Conservation (phyloP, 495 filamentous ascomycete genomes). For the Margaritispora aquatica region DNA sequence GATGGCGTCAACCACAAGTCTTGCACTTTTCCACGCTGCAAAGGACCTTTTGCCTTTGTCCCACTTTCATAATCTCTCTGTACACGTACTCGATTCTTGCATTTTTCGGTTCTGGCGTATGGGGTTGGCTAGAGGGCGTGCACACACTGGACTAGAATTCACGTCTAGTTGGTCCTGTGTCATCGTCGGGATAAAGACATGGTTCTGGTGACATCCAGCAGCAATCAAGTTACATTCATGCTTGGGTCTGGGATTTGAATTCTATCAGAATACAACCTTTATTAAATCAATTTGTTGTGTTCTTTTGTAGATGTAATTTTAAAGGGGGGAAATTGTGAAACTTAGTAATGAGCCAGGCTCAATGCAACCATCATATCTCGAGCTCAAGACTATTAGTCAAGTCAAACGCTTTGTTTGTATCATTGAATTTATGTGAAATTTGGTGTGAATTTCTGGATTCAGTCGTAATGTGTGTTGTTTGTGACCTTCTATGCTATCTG, state of each 20-base stretch:
- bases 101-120: constrained; percentile 1
- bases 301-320: constrained; percentile 9
- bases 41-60: no score
- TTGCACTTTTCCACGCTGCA: no score
- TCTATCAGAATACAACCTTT: background rate
- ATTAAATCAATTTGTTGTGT: no score
- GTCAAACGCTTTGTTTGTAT: constrained; percentile 16
- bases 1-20: no score
- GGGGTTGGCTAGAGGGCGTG: background rate
- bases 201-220: background rate
- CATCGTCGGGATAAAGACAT: background rate
- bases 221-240: background rate
- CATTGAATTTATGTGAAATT: no score
- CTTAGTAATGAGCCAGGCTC: constrained; percentile 20
- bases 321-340: no score
- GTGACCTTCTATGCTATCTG: constrained; percentile 12
- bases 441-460: background rate
- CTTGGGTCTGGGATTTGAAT: background rate
- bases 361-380: background rate
- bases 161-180: background rate
- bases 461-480: constrained; percentile 4
- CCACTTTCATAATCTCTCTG: background rate
- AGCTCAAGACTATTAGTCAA: constrained; percentile 22
- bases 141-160: constrained; percentile 1
- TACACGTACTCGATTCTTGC: background rate